These are phyloP conservation scores for Coniella vitis DNA, from an alignment of 2,329 filamentous ascomycete species.

Conservation along the genomic window DNA sequence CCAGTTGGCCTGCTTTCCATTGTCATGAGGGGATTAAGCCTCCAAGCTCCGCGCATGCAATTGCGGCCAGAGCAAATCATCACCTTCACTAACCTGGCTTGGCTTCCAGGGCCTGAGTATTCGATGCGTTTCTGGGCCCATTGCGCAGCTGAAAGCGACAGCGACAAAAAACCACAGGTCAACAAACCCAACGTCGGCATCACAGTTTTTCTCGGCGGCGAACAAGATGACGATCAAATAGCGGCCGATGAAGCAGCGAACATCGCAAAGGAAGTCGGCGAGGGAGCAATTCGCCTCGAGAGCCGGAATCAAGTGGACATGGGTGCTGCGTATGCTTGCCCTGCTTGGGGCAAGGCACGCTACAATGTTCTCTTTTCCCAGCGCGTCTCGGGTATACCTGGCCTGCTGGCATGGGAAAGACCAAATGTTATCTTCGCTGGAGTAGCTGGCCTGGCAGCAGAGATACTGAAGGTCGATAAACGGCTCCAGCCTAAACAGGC, in stretches of 20 bases:
- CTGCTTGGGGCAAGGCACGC: conserved; percentile 39
- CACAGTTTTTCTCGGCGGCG: conserved; percentile 39
- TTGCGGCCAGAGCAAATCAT: conserved; percentile 49
- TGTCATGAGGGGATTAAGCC: conserved; percentile 40
- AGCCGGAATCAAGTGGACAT: conserved; percentile 1
- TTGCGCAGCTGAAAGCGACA: conserved; percentile 29
- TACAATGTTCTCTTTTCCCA: conserved; percentile 37
- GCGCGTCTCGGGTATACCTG: conserved; percentile 33
- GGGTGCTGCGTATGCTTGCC: conserved; percentile 33
- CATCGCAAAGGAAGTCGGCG: conserved; percentile 12
- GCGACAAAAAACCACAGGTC: conserved; percentile 11
- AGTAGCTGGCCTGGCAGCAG: conserved; percentile 32
- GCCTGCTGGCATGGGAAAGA: conserved; percentile 42
- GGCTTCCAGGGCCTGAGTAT: conserved; percentile 60
- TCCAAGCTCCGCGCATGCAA: conserved; percentile 31
- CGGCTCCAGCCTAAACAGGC: conserved; percentile 27
- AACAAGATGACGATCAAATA: conserved; percentile 25
- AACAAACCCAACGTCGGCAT: conserved; percentile 27
- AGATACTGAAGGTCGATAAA: conserved; percentile 30
- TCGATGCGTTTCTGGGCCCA: conserved; percentile 50
- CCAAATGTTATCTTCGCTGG: conserved; percentile 39
- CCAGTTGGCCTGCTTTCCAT: conserved; percentile 52
- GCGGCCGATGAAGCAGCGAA: conserved; percentile 18
- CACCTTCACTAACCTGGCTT: conserved; percentile 54
- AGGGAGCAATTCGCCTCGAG: conserved; percentile 19